Percentiles rank a stretch among this genome's conserved stretches.
phyloP scores from a whole-genome alignment of 495 filamentous ascomycete species.

The Aspergillus ostianus region DNA sequence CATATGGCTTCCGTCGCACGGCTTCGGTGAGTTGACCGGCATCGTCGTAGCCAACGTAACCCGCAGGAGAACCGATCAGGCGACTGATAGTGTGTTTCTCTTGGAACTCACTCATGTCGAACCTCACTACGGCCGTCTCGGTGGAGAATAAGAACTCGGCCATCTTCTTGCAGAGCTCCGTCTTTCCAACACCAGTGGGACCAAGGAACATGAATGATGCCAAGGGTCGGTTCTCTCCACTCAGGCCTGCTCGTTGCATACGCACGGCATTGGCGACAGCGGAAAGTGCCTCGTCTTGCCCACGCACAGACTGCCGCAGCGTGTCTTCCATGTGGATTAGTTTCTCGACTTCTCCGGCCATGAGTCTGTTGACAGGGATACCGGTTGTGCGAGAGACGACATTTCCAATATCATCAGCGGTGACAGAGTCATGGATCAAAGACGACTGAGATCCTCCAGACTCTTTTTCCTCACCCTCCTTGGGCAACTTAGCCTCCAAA shows the following conservation, averaged over 20 bases:
- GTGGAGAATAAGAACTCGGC: slow-evolving; percentile 91
- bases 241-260: slow-evolving; percentile 89
- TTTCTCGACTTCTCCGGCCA: slow-evolving; percentile 88
- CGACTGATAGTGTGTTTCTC: slow-evolving; percentile 95
- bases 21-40: slow-evolving; percentile 96
- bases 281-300: slow-evolving; percentile 89
- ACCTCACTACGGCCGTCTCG: slow-evolving; percentile 83
- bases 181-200: slow-evolving; percentile 95
- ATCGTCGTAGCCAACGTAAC: slow-evolving; percentile 96
- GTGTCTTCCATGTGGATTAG: slow-evolving; percentile 93
- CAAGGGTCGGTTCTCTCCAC: slow-evolving; percentile 84
- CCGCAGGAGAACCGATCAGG: slow-evolving; percentile 87
- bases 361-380: slow-evolving; percentile 87
- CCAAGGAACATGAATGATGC: slow-evolving; percentile 98
- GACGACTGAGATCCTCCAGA: slow-evolving; percentile 43
- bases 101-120: slow-evolving; percentile 98
- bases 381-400: slow-evolving; percentile 91
- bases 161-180: slow-evolving; percentile 94
- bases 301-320: slow-evolving; percentile 78
- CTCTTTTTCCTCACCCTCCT: slow-evolving; percentile 58
- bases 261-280: slow-evolving; percentile 91
- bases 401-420: slow-evolving; percentile 85
- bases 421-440: slow-evolving; percentile 89
- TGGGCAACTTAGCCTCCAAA: slow-evolving; percentile 74
- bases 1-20: slow-evolving; percentile 92